Evolutionary conservation across 805 yeast species (phyloP).

Genomic region (Yamadazyma olivae): DNA sequence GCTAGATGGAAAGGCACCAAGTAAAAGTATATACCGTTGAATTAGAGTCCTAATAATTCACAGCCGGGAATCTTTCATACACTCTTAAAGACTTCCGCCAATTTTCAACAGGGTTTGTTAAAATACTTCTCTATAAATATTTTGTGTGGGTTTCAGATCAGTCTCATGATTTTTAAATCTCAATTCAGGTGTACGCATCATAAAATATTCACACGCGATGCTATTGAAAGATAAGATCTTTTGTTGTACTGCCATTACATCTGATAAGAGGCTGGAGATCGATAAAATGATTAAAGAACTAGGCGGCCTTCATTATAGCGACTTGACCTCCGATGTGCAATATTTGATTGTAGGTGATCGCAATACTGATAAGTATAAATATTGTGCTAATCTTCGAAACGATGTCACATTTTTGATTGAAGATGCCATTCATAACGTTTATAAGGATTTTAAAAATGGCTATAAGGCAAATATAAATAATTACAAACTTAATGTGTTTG

Average conservation of each 20-base stretch:
- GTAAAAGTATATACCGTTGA: no score
- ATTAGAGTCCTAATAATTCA: no score
- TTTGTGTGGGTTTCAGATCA: no score
- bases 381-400: constrained; percentile 46
- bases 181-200: no score
- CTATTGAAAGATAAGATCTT: constrained; percentile 44
- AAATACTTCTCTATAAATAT: no score
- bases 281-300: constrained; percentile 45
- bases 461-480: constrained; percentile 22
- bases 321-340: constrained; percentile 59
- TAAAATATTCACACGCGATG: no score
- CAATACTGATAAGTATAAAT: constrained; percentile 53
- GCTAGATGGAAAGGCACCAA: no score
- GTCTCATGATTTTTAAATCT: no score
- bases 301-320: constrained; percentile 59
- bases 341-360: constrained; percentile 59
- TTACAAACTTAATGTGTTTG: constrained; percentile 41
- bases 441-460: constrained; percentile 54
- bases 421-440: constrained; percentile 40
- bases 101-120: no score
- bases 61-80: no score
- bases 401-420: constrained; percentile 59
- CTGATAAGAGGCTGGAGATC: constrained; percentile 39
- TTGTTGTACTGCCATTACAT: constrained; percentile 54
- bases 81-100: no score